These are phyloP conservation scores for Eurotiales sp. DNA, from an alignment of 2,329 filamentous ascomycete species.

Conservation along the genomic window DNA sequence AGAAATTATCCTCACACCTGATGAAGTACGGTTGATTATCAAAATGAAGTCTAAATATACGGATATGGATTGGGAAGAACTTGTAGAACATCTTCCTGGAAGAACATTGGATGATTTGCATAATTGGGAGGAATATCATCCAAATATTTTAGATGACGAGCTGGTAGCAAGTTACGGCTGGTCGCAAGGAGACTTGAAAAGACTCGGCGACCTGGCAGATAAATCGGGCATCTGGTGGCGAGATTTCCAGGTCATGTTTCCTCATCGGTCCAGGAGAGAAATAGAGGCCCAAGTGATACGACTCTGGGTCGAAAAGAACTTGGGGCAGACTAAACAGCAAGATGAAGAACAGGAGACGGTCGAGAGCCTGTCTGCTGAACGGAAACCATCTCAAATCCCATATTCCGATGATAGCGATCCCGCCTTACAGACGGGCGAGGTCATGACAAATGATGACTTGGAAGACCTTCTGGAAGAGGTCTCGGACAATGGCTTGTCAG, in stretches of 20 bases:
- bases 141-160: conserved; percentile 27
- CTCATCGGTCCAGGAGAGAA: conserved; percentile 26
- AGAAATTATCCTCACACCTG: conserved; percentile 24
- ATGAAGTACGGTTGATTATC: conserved; percentile 30
- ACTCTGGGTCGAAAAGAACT: conserved; percentile 24
- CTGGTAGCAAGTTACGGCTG: conserved; percentile 26
- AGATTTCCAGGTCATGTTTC: conserved; percentile 26
- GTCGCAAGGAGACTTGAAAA: conserved; percentile 26
- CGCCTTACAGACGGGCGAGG: conserved; percentile 2
- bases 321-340: background rate
- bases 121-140: conserved; percentile 28
- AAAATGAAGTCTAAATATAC: conserved; percentile 24
- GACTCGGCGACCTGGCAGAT: conserved; percentile 24
- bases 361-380: background rate
- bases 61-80: conserved; percentile 27
- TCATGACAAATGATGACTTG: conserved; percentile 2
- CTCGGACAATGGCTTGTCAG: conserved; percentile 15
- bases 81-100: conserved; percentile 26
- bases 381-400: background rate
- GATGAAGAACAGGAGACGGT: background rate
- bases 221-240: conserved; percentile 29
- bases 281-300: conserved; percentile 33
- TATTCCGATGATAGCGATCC: conserved; percentile 8
- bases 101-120: conserved; percentile 21
- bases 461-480: conserved; percentile 18